These are phyloP conservation scores for Madurella fahalii DNA, from an alignment of 2,329 filamentous ascomycete genomes.

Conservation along the genomic window DNA sequence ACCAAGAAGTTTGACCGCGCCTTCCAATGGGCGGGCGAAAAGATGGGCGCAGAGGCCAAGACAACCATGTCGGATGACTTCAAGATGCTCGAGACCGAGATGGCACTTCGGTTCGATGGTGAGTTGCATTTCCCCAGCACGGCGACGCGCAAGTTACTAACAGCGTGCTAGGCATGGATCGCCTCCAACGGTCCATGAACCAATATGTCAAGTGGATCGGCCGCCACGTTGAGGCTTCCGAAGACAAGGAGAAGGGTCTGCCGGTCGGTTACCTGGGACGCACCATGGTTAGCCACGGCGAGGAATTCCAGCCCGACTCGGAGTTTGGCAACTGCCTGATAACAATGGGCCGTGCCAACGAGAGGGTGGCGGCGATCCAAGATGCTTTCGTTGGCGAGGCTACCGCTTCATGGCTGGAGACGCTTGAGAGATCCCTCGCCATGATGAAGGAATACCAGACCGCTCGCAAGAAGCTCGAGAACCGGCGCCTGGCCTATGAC, in stretches of 20 bases:
- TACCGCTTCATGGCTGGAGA: constrained; percentile 82
- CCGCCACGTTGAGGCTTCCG: constrained; percentile 71
- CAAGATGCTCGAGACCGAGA: constrained; percentile 83
- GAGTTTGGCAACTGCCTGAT: constrained; percentile 86
- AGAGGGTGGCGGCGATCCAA: constrained; percentile 79
- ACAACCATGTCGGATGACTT: constrained; percentile 87
- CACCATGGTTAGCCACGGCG: constrained; percentile 82
- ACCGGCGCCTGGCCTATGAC: constrained; percentile 83
- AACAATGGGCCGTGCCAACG: constrained; percentile 78
- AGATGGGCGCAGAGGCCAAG: constrained; percentile 88
- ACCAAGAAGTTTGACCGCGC: constrained; percentile 89
- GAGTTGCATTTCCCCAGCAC: constrained; percentile 27
- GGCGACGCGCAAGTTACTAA: not conserved
- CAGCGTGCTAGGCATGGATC: constrained; percentile 69
- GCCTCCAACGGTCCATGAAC: constrained; percentile 80
- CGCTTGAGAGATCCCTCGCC: constrained; percentile 79
- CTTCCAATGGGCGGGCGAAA: constrained; percentile 97
- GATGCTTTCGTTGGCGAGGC: constrained; percentile 76
- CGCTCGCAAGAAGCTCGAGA: constrained; percentile 91
- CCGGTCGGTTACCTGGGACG: constrained; percentile 76
- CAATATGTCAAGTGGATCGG: constrained; percentile 84
- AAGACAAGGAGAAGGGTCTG: constrained; percentile 83
- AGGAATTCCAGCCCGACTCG: constrained; percentile 87
- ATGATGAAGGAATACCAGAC: constrained; percentile 97
- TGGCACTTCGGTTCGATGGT: constrained; percentile 87